A percentile compares a stretch with the other conserved stretches of the same genome.
Conservation (phyloP, 805 yeast genomes). For the Saccharomycopsis malanga region DNA sequence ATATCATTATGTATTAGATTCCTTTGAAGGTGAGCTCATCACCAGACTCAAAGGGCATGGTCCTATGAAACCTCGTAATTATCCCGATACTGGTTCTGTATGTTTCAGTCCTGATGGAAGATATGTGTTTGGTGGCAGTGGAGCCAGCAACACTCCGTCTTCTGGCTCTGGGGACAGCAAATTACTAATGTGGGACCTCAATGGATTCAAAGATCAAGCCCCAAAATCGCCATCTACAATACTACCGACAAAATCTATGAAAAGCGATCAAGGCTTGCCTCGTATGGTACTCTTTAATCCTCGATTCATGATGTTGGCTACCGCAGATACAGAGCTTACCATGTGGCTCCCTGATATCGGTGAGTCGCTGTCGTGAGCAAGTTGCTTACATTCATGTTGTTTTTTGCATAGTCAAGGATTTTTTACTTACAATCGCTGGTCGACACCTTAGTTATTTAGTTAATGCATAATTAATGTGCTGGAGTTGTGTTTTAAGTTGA, state of each 20-base stretch:
- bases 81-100: conserved; percentile 48
- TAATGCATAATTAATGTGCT: no score
- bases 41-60: conserved; percentile 42
- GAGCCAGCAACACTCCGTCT: conserved; percentile 44
- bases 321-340: conserved; percentile 50
- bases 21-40: conserved; percentile 52
- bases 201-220: conserved; percentile 26
- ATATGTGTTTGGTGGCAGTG: conserved; percentile 53
- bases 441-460: no score
- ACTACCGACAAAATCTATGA: conserved; percentile 22
- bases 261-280: conserved; percentile 33
- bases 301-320: conserved; percentile 48
- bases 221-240: neutral
- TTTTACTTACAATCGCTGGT: neutral
- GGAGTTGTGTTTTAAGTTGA: no score
- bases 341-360: conserved; percentile 34
- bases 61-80: conserved; percentile 37
- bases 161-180: conserved; percentile 9
- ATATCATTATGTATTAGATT: conserved; percentile 58
- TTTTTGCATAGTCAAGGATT: neutral
- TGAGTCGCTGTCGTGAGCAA: neutral
- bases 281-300: conserved; percentile 56
- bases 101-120: conserved; percentile 64
- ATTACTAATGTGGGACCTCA: conserved; percentile 42
- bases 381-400: neutral